These are phyloP conservation scores for Pistacia atlantica DNA, from an alignment of 345 rosid species.

Conservation along the genomic window DNA sequence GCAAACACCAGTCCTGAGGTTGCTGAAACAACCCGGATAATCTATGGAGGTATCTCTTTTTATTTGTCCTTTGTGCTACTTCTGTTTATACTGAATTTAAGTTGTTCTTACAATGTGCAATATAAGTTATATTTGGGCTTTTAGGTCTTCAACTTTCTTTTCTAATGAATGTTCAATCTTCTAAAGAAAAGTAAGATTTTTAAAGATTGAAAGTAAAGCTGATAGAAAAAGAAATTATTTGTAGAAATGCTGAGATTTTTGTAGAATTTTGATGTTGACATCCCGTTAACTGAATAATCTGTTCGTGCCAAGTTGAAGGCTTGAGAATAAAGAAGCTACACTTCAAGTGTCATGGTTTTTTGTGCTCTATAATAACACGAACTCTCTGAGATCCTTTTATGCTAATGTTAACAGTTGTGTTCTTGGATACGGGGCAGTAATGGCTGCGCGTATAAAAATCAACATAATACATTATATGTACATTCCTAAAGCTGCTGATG, in stretches of 20 bases:
- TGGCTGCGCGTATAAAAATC: too few species aligned
- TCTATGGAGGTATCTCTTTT: conserved; percentile 76
- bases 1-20: conserved; percentile 64
- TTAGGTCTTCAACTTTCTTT: background rate
- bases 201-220: background rate
- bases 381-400: background rate
- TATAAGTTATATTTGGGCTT: background rate
- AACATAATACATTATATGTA: too few species aligned
- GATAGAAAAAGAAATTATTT: background rate
- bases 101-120: background rate
- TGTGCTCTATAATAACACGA: too few species aligned
- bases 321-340: background rate
- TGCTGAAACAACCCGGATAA: conserved; percentile 75
- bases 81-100: background rate
- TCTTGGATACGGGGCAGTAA: too few species aligned
- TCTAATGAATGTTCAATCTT: background rate
- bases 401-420: too few species aligned
- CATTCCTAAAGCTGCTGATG: background rate
- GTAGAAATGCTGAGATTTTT: background rate
- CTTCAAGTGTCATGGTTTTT: background rate
- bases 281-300: background rate
- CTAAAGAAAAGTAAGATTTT: background rate
- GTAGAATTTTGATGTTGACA: background rate
- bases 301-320: background rate
- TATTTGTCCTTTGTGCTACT: background rate